phyloP scores from a whole-genome alignment of 2,329 filamentous ascomycete species.

The Cordyceps pruinosa region DNA sequence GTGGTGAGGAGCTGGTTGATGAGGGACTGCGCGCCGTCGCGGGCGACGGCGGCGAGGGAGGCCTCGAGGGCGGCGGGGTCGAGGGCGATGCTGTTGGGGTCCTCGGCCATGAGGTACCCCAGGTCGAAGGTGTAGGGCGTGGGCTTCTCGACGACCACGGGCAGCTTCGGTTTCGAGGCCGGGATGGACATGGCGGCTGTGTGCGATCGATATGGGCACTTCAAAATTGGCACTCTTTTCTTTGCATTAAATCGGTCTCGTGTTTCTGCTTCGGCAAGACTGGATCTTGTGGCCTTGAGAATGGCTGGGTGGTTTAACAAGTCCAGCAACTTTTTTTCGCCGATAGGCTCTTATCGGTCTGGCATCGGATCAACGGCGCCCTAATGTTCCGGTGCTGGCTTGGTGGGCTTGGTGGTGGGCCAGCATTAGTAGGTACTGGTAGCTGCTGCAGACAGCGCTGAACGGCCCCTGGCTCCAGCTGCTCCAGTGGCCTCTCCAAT shows the following conservation, averaged over 20 bases:
- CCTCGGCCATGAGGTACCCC: slow-evolving; percentile 76
- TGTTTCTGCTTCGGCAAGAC: too few relatives aligned
- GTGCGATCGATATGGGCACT: neutral
- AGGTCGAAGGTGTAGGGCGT: slow-evolving; percentile 92
- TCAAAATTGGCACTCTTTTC: neutral
- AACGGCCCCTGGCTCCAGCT: neutral
- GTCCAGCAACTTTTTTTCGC: slow-evolving; percentile 10
- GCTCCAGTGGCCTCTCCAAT: neutral
- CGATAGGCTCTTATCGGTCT: slow-evolving; percentile 6
- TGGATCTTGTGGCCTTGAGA: too few relatives aligned
- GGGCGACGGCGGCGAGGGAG: slow-evolving; percentile 65
- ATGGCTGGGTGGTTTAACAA: too few relatives aligned
- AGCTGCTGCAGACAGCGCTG: neutral
- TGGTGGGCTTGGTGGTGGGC: neutral
- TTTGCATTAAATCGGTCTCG: too few relatives aligned
- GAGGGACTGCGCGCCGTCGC: slow-evolving; percentile 84
- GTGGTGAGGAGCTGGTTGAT: slow-evolving; percentile 92
- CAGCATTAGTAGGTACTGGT: neutral
- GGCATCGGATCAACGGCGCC: slow-evolving; percentile 6
- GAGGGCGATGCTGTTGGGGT: slow-evolving; percentile 72
- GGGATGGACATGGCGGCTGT: slow-evolving; percentile 28
- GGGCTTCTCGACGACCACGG: slow-evolving; percentile 67
- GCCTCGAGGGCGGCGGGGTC: slow-evolving; percentile 51
- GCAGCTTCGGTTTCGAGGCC: slow-evolving; percentile 41
- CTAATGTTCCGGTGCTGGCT: neutral